These are phyloP conservation scores for Lyophyllum shimeji DNA, from an alignment of 768 basidiomycete genomes.

Conservation along the genomic window DNA sequence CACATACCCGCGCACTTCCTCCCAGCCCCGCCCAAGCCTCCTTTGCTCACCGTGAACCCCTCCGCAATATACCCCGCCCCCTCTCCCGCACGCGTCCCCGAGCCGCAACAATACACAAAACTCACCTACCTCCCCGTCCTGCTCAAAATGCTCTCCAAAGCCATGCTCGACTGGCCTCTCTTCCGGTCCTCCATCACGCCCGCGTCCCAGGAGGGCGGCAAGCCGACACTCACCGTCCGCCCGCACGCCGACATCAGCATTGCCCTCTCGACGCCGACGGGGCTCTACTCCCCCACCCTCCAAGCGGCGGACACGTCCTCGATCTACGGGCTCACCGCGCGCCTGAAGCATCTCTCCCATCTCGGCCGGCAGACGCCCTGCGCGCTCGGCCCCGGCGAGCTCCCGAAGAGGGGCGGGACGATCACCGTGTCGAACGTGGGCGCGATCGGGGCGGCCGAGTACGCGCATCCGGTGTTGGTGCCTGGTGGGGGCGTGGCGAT, in stretches of 20 bases:
- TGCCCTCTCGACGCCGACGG: constrained; percentile 78
- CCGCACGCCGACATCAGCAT: constrained; percentile 73
- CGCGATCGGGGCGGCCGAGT: constrained; percentile 70
- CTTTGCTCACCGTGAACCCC: constrained; percentile 33
- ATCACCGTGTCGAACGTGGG: constrained; percentile 83
- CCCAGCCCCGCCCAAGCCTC: constrained; percentile 21
- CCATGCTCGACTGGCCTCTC: constrained; percentile 85
- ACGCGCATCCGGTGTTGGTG: constrained; percentile 73
- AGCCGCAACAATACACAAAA: constrained; percentile 55
- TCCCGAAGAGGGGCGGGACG: constrained; percentile 77
- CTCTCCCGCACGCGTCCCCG: constrained; percentile 41
- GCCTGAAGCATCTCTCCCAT: constrained; percentile 57
- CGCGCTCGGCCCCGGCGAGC: constrained; percentile 63
- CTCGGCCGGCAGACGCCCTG: constrained; percentile 69
- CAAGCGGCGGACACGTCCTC: constrained; percentile 50
- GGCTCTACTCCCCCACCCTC: constrained; percentile 81
- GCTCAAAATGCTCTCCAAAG: constrained; percentile 75
- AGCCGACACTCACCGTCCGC: constrained; percentile 72
- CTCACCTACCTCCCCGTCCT: constrained; percentile 84
- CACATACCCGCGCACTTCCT: constrained; percentile 65
- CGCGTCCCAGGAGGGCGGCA: constrained; percentile 26
- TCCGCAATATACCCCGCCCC: constrained; percentile 39
- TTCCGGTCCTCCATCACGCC: constrained; percentile 75
- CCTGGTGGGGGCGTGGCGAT: constrained; percentile 86
- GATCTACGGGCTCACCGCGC: constrained; percentile 61